Percentiles rank a stretch among this genome's conserved stretches.
These are phyloP conservation scores for Boletellus ananiceps DNA, from an alignment of 768 basidiomycete species.

Conservation along the genomic window DNA sequence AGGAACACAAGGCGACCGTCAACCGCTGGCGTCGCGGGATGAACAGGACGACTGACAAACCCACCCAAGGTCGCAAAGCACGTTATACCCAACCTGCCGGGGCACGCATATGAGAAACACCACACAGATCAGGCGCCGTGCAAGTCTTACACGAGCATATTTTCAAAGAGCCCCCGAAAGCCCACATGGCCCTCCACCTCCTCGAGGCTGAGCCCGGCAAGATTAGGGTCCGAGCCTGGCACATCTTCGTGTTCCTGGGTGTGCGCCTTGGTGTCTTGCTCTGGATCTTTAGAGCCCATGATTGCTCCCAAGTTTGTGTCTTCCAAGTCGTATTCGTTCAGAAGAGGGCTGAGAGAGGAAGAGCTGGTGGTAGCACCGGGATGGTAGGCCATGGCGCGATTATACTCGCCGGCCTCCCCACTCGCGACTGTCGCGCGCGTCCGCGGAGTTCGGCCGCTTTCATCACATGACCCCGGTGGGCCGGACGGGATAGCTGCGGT, in stretches of 20 bases:
- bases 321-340: constrained; percentile 5
- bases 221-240: neutral
- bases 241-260: constrained; percentile 1
- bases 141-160: constrained; percentile 24
- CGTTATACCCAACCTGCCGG: constrained; percentile 27
- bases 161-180: constrained; percentile 27
- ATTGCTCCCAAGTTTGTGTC: neutral
- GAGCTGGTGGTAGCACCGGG: constrained; percentile 10
- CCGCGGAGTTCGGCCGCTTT: no score
- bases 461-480: no score
- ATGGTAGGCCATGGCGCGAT: constrained; percentile 3
- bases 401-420: constrained; percentile 8
- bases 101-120: neutral
- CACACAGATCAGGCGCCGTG: neutral
- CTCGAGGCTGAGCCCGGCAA: constrained; percentile 9
- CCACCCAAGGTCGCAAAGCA: constrained; percentile 31
- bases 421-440: no score
- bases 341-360: constrained; percentile 13
- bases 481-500: no score
- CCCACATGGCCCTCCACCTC: constrained; percentile 21
- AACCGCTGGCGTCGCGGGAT: neutral
- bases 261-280: neutral
- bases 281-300: constrained; percentile 10
- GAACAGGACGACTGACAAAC: constrained; percentile 21
- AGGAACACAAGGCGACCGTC: neutral